Conservation (phyloP, 164 flowering plant species). For the Litsea cubeba region DNA sequence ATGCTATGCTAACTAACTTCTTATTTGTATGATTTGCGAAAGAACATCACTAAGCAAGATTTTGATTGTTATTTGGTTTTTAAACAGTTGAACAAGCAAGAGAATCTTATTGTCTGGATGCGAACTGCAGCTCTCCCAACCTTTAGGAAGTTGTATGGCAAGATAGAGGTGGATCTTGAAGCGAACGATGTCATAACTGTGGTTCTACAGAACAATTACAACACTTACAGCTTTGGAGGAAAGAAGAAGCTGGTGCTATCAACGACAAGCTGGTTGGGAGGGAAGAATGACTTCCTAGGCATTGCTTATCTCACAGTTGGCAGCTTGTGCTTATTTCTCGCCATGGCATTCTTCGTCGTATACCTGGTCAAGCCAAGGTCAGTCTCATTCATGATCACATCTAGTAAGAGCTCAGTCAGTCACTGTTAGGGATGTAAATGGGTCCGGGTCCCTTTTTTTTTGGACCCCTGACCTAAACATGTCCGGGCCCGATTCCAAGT, state of each 20-base stretch:
- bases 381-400: constrained; percentile 1
- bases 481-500: too few species aligned
- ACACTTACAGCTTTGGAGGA: constrained; percentile 87
- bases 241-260: constrained; percentile 96
- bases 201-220: constrained; percentile 59
- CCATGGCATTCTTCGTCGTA: constrained; percentile 59
- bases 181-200: constrained; percentile 46
- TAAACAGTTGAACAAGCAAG: constrained; percentile 75
- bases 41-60: neutral
- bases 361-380: constrained; percentile 95
- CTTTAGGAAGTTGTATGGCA: constrained; percentile 92
- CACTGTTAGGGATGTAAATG: too few species aligned
- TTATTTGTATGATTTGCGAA: neutral
- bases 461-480: too few species aligned
- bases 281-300: constrained; percentile 95
- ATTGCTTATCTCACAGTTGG: constrained; percentile 92
- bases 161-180: constrained; percentile 73
- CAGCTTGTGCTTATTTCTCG: constrained; percentile 78
- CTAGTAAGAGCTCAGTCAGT: neutral
- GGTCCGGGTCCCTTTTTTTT: too few species aligned
- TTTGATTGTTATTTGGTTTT: constrained; percentile 6
- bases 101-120: constrained; percentile 99
- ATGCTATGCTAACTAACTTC: constrained; percentile 23
- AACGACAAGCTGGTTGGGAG: constrained; percentile 96
- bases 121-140: constrained; percentile 99